Conservation (phyloP, 2,329 filamentous ascomycete species). For the Aspergillus sp. region DNA sequence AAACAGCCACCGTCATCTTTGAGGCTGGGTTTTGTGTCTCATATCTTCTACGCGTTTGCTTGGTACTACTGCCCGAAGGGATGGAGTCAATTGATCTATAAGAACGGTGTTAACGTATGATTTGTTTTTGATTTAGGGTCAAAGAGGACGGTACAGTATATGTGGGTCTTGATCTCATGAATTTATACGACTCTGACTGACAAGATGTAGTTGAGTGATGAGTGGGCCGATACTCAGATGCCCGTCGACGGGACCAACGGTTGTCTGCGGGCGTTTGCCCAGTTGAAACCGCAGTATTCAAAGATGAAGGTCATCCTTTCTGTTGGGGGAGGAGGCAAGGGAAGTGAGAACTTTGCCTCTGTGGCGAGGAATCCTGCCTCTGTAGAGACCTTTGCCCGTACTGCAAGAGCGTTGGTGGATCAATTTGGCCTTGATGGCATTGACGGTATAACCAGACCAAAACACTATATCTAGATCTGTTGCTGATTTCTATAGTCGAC, state of each 20-base stretch:
- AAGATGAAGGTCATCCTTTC: slow-evolving; percentile 73
- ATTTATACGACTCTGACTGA: slow-evolving; percentile 1
- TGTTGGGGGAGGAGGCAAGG: slow-evolving; percentile 63
- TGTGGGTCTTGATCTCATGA: slow-evolving; percentile 47
- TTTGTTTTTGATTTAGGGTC: slow-evolving; percentile 45
- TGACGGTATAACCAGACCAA: slow-evolving; percentile 55
- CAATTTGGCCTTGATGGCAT: slow-evolving; percentile 69
- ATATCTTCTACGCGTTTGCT: slow-evolving; percentile 80
- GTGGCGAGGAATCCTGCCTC: slow-evolving; percentile 59
- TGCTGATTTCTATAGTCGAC: slow-evolving; percentile 55
- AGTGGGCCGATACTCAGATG: slow-evolving; percentile 69
- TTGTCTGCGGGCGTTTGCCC: slow-evolving; percentile 67
- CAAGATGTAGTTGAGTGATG: slow-evolving; percentile 63
- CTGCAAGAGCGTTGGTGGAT: slow-evolving; percentile 63
- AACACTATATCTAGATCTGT: not conserved
- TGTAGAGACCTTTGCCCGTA: slow-evolving; percentile 66
- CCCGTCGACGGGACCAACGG: slow-evolving; percentile 67
- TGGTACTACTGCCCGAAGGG: slow-evolving; percentile 34
- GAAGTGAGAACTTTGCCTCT: slow-evolving; percentile 61
- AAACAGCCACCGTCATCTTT: slow-evolving; percentile 69
- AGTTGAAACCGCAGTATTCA: slow-evolving; percentile 65
- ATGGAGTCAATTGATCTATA: too few relatives aligned
- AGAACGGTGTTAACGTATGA: not conserved
- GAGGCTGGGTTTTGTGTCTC: slow-evolving; percentile 71
- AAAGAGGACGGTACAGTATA: slow-evolving; percentile 68